Evolutionary conservation across 768 basidiomycete species (phyloP), one percentile per base, ranked within the genome.

Genomic region (Sarcomyxa edulis): DNA sequence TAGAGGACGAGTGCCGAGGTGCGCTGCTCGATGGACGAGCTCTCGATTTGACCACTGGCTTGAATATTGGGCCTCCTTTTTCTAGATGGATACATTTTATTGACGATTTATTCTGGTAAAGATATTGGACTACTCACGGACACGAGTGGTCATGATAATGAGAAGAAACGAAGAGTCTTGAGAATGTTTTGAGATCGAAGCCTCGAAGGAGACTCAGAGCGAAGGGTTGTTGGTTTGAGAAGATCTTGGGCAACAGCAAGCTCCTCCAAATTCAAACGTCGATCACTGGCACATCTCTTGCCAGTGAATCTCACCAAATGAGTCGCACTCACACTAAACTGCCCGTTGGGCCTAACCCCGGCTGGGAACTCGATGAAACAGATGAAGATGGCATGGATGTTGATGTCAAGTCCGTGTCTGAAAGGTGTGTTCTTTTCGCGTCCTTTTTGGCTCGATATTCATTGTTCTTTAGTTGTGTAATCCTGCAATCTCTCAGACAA

Each of bases 31-130:
- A 46, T 32, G 61, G 51, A 19, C 79, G 76, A 10, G 69, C 49
- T 32, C 81, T 68, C 7, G 73, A 59, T 52, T 78, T 81, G 10
- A 62, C 66, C 3, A 83, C 68, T n/a, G 84, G 84, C 51, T 71
- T 74, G 48, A 88, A 88, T 38, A 85, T 56, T 5, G 78, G 70
- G 6, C 72, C 66, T 11, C 84, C 84, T 54, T 88, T 88, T 54
- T 87, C 84, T 88, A 48, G 14, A 38, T 19, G 34, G 27, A 36
- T 3, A 47, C 32, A 39, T 46, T 36, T 48, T 39, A n/a, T n/a
- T n/a, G n/a, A n/a, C n/a, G n/a, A n/a, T n/a, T n/a, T n/a, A n/a
- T n/a, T n/a, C n/a, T n/a, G n/a, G n/a, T n/a, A n/a, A 31, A 14
- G 9, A 28, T 38, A 35, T 39, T 35, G n/a, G 12, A 20, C 18